Percentiles rank a stretch among this genome's conserved stretches.
These are phyloP conservation scores for Hygrophorus pudorinus DNA, from an alignment of 768 basidiomycete species.

Conservation along the genomic window DNA sequence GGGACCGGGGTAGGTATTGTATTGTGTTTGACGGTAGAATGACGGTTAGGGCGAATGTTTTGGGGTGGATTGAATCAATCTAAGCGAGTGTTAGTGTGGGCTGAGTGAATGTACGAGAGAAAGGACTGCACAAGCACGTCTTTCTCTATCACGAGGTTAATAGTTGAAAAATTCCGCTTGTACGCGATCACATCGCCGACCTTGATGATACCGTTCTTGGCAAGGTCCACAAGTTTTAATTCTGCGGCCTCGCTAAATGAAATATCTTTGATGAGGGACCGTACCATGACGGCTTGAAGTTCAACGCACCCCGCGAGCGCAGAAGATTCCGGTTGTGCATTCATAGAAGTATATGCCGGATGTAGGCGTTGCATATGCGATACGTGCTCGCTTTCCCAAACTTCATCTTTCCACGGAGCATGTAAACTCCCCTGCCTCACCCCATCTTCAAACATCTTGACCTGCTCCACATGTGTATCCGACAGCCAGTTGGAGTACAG, in stretches of 20 bases:
- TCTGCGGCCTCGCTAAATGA: constrained; percentile 28
- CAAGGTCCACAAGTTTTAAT: constrained; percentile 35
- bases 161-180: constrained; percentile 33
- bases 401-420: constrained; percentile 56
- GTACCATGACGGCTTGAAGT: no score
- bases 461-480: constrained; percentile 29
- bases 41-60: constrained; percentile 31
- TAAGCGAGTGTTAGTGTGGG: constrained; percentile 13
- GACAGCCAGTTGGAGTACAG: constrained; percentile 42
- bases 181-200: constrained; percentile 49
- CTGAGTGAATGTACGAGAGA: not conserved
- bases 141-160: constrained; percentile 38
- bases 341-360: no score
- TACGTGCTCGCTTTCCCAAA: constrained; percentile 45
- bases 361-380: no score
- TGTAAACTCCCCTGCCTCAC: constrained; percentile 35
- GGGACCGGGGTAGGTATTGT: constrained; percentile 25
- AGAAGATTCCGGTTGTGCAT: no score
- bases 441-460: constrained; percentile 33
- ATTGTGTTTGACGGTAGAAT: constrained; percentile 28
- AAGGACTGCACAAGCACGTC: constrained; percentile 37
- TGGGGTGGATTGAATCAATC: constrained; percentile 37
- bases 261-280: not conserved
- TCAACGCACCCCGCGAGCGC: no score
- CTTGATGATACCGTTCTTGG: constrained; percentile 31